Evolutionary conservation across 495 filamentous ascomycete genomes (phyloP).

Genomic region (Neurospora pannonica): DNA sequence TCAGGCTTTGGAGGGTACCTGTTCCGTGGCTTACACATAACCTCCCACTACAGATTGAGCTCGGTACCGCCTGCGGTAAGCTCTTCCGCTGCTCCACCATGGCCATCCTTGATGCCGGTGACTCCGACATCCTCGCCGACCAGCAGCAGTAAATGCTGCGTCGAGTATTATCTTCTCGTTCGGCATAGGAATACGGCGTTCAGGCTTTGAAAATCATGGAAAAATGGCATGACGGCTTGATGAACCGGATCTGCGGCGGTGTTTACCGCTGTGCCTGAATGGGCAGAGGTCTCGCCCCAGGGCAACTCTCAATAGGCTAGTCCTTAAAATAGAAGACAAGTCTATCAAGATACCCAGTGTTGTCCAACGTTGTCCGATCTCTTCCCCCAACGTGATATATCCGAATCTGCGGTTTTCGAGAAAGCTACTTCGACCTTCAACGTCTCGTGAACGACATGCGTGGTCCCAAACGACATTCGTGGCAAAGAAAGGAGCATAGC

Average conservation of each 20-base stretch:
- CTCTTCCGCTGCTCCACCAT: conserved; percentile 74
- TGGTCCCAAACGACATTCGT: background rate
- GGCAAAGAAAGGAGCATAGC: background rate
- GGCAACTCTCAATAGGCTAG: conserved; percentile 14
- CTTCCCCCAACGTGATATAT: background rate
- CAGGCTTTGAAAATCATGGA: conserved; percentile 18
- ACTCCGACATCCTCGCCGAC: conserved; percentile 87
- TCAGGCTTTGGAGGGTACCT: conserved; percentile 77
- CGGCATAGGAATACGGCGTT: conserved; percentile 31
- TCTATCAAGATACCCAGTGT: conserved; percentile 3
- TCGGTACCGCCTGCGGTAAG: conserved; percentile 65
- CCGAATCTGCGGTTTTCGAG: background rate
- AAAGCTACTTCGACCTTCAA: no score
- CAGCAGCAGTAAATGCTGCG: conserved; percentile 43
- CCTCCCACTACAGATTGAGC: conserved; percentile 64
- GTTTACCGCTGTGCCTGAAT: background rate
- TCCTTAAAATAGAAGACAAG: conserved; percentile 8
- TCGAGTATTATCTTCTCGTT: conserved; percentile 8
- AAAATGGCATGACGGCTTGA: conserved; percentile 15
- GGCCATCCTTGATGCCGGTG: conserved; percentile 92
- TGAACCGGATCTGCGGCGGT: conserved; percentile 4
- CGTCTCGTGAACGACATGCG: background rate
- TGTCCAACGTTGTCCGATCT: background rate
- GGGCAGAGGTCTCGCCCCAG: conserved; percentile 4
- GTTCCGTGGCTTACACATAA: conserved; percentile 38